Conservation (phyloP, 2,329 filamentous ascomycete species). For the Dothideomycetes sp. region DNA sequence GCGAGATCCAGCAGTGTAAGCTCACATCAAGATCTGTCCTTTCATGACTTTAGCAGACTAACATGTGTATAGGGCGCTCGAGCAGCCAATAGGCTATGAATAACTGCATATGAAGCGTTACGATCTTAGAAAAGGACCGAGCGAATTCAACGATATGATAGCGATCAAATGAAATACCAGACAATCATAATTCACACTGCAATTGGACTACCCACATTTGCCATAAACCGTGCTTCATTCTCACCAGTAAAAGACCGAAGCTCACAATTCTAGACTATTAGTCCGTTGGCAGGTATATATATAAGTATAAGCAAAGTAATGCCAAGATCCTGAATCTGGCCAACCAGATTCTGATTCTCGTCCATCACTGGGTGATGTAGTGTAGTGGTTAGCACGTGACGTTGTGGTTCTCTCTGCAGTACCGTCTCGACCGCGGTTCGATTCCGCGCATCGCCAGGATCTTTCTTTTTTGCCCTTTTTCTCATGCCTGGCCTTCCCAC, state of each 20-base stretch:
- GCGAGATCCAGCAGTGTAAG: constrained; percentile 53
- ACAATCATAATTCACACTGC: not conserved
- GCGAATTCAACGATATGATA: constrained; percentile 7
- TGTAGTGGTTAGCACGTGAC: constrained; percentile 10
- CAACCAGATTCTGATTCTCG: not conserved
- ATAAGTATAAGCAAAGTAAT: too few species aligned
- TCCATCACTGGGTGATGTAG: constrained; percentile 2
- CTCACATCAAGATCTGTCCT: not conserved
- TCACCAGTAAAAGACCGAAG: not conserved
- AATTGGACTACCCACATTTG: not conserved
- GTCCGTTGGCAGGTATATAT: fast-evolving
- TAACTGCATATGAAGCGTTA: constrained; percentile 5
- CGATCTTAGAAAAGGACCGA: not conserved
- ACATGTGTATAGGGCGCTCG: constrained; percentile 1
- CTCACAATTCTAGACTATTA: too few species aligned
- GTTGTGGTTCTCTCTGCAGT: constrained; percentile 7
- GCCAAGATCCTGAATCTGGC: constrained; percentile 10
- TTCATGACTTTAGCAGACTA: not conserved
- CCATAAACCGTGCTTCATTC: not conserved
- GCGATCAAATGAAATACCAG: not conserved
- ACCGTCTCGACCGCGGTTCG: constrained; percentile 10
- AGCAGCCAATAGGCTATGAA: constrained; percentile 7
- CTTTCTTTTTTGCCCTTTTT: not conserved
- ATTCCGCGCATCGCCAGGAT: constrained; percentile 9
- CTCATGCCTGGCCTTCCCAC: too few species aligned